Evolutionary conservation across 768 basidiomycete genomes (phyloP).

Genomic region (Hortiboletus campestris): DNA sequence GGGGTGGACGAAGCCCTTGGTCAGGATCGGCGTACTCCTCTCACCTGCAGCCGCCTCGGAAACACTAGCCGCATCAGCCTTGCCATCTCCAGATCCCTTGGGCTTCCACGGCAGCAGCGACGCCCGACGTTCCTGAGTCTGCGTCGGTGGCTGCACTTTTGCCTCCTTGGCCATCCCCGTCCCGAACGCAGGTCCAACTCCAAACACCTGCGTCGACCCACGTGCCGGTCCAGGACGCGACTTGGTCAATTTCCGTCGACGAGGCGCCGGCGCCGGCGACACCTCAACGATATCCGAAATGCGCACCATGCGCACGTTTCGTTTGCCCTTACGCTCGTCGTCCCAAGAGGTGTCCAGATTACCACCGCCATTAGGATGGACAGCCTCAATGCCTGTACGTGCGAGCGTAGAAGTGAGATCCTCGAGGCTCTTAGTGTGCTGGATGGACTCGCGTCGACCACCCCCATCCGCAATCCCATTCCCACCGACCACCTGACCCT

Average conservation of each 20-base stretch:
- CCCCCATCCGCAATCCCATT: background rate
- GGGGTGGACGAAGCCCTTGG: background rate
- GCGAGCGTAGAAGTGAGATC: slow-evolving; percentile 19
- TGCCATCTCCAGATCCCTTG: slow-evolving; percentile 8
- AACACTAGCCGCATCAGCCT: background rate
- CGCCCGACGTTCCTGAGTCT: slow-evolving; percentile 9
- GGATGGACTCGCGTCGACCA: background rate
- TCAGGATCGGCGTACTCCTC: background rate
- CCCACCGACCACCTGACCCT: background rate
- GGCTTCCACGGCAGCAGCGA: slow-evolving; percentile 26
- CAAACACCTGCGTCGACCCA: background rate
- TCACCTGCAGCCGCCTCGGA: background rate
- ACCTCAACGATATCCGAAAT: slow-evolving; percentile 27
- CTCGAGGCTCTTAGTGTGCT: slow-evolving; percentile 25
- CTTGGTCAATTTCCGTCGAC: slow-evolving; percentile 26
- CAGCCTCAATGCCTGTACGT: slow-evolving; percentile 19
- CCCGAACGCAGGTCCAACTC: background rate
- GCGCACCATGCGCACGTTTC: slow-evolving; percentile 24
- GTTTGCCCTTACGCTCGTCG: slow-evolving; percentile 9
- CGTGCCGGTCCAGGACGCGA: slow-evolving; percentile 3
- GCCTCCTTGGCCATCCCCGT: background rate
- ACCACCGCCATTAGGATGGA: background rate
- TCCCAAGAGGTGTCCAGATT: background rate
- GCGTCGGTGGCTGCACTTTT: background rate
- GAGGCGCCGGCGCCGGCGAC: slow-evolving; percentile 10